Conservation (phyloP, 1,284 basidiomycete species). For the Volvariella volvacea region DNA sequence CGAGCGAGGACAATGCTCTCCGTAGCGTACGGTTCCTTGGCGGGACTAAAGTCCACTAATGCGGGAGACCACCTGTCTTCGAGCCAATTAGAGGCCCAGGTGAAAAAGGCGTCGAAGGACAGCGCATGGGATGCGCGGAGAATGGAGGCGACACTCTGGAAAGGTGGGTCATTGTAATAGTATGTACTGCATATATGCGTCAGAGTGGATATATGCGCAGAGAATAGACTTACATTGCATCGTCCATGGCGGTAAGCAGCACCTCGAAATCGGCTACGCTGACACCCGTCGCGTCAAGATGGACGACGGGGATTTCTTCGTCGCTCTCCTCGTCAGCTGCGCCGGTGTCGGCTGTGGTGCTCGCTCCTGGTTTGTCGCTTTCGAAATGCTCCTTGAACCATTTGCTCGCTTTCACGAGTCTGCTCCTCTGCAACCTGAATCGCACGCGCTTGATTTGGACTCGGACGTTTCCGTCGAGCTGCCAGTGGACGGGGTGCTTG, state of each 20-base stretch:
- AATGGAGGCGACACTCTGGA: constrained; percentile 5
- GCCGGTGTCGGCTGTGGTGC: too few relatives aligned
- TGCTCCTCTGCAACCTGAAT: constrained; percentile 15
- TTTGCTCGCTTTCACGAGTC: constrained; percentile 10
- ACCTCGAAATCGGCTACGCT: background rate
- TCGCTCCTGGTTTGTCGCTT: background rate
- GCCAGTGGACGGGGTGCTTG: constrained; percentile 15
- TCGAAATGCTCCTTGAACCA: constrained; percentile 14
- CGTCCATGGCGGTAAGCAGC: background rate
- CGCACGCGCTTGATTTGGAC: constrained; percentile 13
- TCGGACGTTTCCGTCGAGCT: constrained; percentile 15
- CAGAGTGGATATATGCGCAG: background rate
- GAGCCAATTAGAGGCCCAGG: constrained; percentile 5
- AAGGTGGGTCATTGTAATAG: constrained; percentile 1
- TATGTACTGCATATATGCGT: background rate
- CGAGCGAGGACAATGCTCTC: constrained; percentile 6
- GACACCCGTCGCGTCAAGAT: background rate
- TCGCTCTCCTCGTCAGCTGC: background rate
- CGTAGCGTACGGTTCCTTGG: background rate
- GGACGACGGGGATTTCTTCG: background rate
- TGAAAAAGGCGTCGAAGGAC: constrained; percentile 2
- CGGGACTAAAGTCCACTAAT: background rate
- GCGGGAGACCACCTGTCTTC: constrained; percentile 1
- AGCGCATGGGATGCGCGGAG: constrained; percentile 7
- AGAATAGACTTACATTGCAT: background rate